Conservation (phyloP, 2,329 filamentous ascomycete genomes). For the Blastomyces silverae region DNA sequence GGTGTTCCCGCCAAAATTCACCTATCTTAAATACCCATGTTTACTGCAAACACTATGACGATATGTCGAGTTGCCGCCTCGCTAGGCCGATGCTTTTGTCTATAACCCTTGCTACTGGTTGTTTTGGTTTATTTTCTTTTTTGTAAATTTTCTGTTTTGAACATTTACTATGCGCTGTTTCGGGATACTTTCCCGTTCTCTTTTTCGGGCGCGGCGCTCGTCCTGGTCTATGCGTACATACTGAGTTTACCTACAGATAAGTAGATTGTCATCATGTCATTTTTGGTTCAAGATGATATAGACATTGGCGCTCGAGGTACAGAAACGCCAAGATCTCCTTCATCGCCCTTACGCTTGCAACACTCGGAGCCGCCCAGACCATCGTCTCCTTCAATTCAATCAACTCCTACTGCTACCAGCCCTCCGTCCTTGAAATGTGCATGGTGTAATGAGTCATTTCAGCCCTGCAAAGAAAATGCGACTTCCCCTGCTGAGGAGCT, state of each 20-base stretch:
- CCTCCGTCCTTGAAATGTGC: constrained; percentile 28
- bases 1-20: background rate
- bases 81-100: background rate
- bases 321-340: constrained; percentile 6
- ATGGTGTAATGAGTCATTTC: constrained; percentile 35
- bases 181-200: background rate
- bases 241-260: constrained; percentile 6
- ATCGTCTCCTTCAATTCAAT: constrained; percentile 32
- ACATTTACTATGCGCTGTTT: background rate
- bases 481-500: constrained; percentile 28
- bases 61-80: background rate
- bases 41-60: background rate
- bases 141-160: background rate
- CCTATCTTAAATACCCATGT: background rate
- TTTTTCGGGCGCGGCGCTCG: background rate
- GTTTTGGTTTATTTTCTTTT: background rate
- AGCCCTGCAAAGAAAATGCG: constrained; percentile 23
- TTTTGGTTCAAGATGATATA: constrained; percentile 31
- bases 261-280: constrained; percentile 27
- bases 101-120: background rate
- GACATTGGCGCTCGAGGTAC: constrained; percentile 33
- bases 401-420: constrained; percentile 23
- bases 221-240: background rate
- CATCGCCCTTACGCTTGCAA: constrained; percentile 34
- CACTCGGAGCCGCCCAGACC: constrained; percentile 35